Base-by-base conservation (phyloP, 202 grass and related monocot genomes). In the Dendrocalamus latiflorus region DNA sequence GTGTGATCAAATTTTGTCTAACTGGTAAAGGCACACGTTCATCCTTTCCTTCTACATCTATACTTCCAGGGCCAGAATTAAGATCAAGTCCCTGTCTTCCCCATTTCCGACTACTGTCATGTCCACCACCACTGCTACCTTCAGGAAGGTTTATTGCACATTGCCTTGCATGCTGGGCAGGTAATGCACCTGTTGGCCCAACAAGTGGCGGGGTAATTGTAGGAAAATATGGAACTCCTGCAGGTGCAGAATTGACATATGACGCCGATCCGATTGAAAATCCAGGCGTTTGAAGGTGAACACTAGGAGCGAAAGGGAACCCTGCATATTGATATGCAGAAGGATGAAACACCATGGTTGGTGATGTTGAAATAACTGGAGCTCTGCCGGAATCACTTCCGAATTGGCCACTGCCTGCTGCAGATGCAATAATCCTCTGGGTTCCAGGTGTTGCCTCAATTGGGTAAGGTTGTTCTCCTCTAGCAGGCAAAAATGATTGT, bases 41-140 rank as follows among this genome's bases (percentile, higher is more conserved):
- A 20, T 93, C 92, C 83, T 98, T 98, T 39, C 85, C 82, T 62
- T 98, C 95, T 60, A 79, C 51, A 82, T 94, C 91, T 41, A 77
- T 67, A 89, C 66, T 84, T 41, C 87, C 93, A 43, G 96, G 96
- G 39, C 96, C 96, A 15, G 89, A 91, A 78, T 99, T 99, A 30
- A 99, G 91, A 88, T 99, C 96, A 49, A 99, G 83, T 3, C 90
- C 90, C 54, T 91, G 93, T n/a, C 90, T 91, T 70, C 59, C 83
- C 91, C 93, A 95, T 81, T 86, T 91, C 65, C 85, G 78, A 51
- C 61, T 90, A 63, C 41, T 86, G 8, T 94, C 96, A 65, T 87
- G 90, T 49, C 83, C 93, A 83, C 86, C 77, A 21, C 80, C 90
- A 13, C 82, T 94, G 48, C 87, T 86, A 62, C 93, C 84, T 81